Base-by-base conservation (phyloP, 345 rosid genomes). In the Streptanthus diversifolius region DNA sequence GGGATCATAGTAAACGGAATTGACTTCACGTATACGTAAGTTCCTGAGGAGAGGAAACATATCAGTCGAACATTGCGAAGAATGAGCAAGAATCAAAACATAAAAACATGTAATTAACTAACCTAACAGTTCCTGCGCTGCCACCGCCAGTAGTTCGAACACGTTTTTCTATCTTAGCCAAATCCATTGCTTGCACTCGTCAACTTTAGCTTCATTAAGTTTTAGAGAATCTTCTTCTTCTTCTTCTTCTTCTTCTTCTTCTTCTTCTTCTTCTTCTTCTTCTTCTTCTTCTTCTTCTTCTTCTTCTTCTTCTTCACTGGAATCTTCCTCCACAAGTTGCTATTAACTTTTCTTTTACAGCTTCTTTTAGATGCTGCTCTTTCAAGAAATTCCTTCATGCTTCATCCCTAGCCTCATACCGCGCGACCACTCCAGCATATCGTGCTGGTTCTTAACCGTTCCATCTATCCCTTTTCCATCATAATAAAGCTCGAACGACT, bases 91-190 rank as follows among this genome's bases (percentile, higher is more conserved):
- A 25, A 52, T 25, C 57, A 52, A 25, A 7, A 6, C 17, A 51
- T 13, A 22, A 2, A 36, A 49, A 24, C 9, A 52, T 13, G 13
- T 52, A 1, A n/a, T n/a, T n/a, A 22, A 49, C 55, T 3, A 49
- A 49, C 55, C 55, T 86, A 25, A 92, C 96, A 47, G 91, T 92
- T 84, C 95, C 96, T 2, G 93, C 90, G 82, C 93, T 90, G 13
- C 98, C 98, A 76, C 98, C 93, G 15, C 98, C 95, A 1, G 96
- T 88, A 13, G 95, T 90, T 13, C 96, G 85, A 13, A 92, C 98
- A 84, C 98, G 91, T 82, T 92, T 92, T 72, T 92, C 98, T 37
- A 92, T 91, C 75, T 87, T 90, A 7, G 96, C 91, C 66, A 92
- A 90, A 74, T 90, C 96, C 95, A 88, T 60, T 92, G 98, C 53